These are phyloP conservation scores for Fusarium mundagurra DNA, from an alignment of 2,329 filamentous ascomycete species.

Conservation along the genomic window DNA sequence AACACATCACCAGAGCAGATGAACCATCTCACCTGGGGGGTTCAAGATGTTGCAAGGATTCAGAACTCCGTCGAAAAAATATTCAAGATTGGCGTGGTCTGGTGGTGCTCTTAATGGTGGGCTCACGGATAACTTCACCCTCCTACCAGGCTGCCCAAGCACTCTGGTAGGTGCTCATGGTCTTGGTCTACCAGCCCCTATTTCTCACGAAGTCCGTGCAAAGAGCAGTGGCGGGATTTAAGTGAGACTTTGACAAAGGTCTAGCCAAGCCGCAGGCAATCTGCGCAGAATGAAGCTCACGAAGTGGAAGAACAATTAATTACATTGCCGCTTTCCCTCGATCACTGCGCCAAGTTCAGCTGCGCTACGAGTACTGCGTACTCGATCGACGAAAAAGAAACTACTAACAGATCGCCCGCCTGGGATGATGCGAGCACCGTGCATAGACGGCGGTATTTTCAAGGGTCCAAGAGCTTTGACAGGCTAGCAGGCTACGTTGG, in stretches of 20 bases:
- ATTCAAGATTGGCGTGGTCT: conserved; percentile 32
- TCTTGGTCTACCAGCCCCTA: conserved; percentile 33
- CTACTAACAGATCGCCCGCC: conserved; percentile 22
- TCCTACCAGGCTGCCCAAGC: conserved; percentile 19
- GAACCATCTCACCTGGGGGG: conserved; percentile 31
- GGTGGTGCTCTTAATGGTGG: conserved; percentile 37
- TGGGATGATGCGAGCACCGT: conserved; percentile 28
- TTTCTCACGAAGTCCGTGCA: conserved; percentile 33
- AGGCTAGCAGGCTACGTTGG: conserved; percentile 9
- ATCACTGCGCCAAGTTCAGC: conserved; percentile 25
- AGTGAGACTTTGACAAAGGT: conserved; percentile 24
- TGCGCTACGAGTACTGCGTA: conserved; percentile 10
- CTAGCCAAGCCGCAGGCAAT: conserved; percentile 27
- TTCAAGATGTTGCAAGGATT: conserved; percentile 32
- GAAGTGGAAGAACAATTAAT: conserved; percentile 28
- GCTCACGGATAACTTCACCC: conserved; percentile 42
- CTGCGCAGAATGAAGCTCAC: conserved; percentile 19
- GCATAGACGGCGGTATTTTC: conserved; percentile 7
- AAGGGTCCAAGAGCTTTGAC: conserved; percentile 12
- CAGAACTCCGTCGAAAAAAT: conserved; percentile 13
- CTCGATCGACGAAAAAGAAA: conserved; percentile 31
- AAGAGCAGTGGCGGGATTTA: conserved; percentile 23
- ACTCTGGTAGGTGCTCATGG: conserved; percentile 18
- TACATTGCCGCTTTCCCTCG: not conserved
- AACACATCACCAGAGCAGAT: conserved; percentile 30